Percentiles rank a stretch among this genome's conserved stretches.
These are phyloP conservation scores for Karstenula rhodostoma DNA, from an alignment of 2,329 filamentous ascomycete species.

Conservation along the genomic window DNA sequence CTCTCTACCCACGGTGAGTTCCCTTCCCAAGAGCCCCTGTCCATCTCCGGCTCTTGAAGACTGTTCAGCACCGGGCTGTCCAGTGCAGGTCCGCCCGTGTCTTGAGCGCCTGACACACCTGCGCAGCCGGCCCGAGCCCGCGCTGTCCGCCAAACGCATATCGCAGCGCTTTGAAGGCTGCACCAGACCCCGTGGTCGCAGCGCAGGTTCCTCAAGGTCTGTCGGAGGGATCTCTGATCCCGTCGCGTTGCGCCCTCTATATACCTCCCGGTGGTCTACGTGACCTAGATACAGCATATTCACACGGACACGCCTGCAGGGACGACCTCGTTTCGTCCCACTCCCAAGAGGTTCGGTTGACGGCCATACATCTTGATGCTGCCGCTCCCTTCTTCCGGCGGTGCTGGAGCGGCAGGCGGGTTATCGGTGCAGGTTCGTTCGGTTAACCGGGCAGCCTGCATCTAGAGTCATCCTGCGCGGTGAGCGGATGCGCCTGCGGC, in stretches of 20 bases:
- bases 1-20: not conserved
- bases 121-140: not conserved
- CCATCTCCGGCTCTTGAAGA: not conserved
- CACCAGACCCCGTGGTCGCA: not conserved
- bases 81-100: not conserved
- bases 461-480: not conserved
- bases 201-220: conserved; percentile 2
- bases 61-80: not conserved
- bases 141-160: not conserved
- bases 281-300: not conserved
- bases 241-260: not conserved
- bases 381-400: not conserved
- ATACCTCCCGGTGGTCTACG: not conserved
- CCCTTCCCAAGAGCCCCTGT: not conserved
- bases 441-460: not conserved
- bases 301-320: not conserved
- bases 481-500: not conserved
- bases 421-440: not conserved
- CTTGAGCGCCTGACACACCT: not conserved
- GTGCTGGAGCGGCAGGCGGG: too few relatives aligned
- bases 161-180: conserved; percentile 2
- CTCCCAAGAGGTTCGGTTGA: not conserved
- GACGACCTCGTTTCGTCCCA: not conserved
- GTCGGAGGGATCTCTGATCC: not conserved
- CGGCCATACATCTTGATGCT: not conserved